Conservation (phyloP, 768 basidiomycete species). For the Boletus vinaceobasis region DNA sequence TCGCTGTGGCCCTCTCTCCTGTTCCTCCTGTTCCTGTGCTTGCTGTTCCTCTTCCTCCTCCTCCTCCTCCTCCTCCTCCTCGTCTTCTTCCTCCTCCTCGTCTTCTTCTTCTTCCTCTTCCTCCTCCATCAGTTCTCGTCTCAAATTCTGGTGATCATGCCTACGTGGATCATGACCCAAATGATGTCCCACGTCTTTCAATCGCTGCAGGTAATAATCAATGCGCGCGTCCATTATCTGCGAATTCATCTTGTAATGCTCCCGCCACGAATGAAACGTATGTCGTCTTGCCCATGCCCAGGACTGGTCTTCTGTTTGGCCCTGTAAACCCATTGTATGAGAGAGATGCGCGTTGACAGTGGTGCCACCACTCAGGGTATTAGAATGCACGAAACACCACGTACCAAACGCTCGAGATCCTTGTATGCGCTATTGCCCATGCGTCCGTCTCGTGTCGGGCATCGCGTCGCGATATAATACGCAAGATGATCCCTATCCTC, state of each 20-base stretch:
- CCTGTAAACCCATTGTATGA: slow-evolving; percentile 6
- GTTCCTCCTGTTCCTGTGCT: neutral
- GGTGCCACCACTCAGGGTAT: neutral
- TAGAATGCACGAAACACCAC: slow-evolving; percentile 8
- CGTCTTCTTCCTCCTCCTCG: neutral
- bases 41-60: too few relatives aligned
- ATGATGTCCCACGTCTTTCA: slow-evolving; percentile 17
- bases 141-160: neutral
- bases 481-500: slow-evolving; percentile 43
- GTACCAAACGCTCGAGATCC: slow-evolving; percentile 46
- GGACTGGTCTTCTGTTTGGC: slow-evolving; percentile 36
- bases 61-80: slow-evolving; percentile 3
- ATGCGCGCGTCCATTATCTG: slow-evolving; percentile 42
- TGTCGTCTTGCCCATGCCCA: slow-evolving; percentile 41
- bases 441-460: slow-evolving; percentile 42
- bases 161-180: slow-evolving; percentile 25
- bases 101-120: slow-evolving; percentile 11
- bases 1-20: slow-evolving; percentile 1
- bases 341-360: neutral
- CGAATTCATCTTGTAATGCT: slow-evolving; percentile 50
- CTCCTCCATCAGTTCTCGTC: neutral
- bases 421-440: slow-evolving; percentile 47
- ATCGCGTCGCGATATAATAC: slow-evolving; percentile 47
- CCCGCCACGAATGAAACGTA: slow-evolving; percentile 60
- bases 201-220: slow-evolving; percentile 19